Percentiles rank a stretch among this genome's conserved stretches.
These are phyloP conservation scores for Cercophora sp. DNA, from an alignment of 495 filamentous ascomycete genomes.

Conservation along the genomic window DNA sequence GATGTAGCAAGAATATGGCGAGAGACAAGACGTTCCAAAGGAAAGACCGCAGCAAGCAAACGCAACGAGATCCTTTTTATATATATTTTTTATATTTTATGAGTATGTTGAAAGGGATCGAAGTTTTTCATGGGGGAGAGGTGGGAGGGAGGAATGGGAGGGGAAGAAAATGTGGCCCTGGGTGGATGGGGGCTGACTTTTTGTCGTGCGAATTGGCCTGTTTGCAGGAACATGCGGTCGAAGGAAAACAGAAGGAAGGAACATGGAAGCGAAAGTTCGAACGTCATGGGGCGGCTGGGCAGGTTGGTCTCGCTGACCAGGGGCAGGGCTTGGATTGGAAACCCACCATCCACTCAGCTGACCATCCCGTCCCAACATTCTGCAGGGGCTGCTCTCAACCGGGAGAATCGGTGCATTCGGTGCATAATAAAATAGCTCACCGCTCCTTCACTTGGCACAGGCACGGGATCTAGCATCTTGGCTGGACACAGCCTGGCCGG, in stretches of 20 bases:
- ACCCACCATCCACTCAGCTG: conserved; percentile 23
- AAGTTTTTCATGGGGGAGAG: background rate
- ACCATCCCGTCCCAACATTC: conserved; percentile 26
- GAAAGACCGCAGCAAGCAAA: background rate
- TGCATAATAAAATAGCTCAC: conserved; percentile 27
- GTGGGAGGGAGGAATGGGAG: background rate
- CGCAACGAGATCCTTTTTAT: background rate
- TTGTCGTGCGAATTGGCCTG: background rate
- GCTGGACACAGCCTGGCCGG: conserved; percentile 8
- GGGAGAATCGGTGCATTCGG: conserved; percentile 27
- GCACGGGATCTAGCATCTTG: conserved; percentile 17
- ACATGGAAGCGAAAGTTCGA: conserved; percentile 15
- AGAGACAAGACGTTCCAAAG: background rate
- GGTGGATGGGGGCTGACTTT: conserved; percentile 13
- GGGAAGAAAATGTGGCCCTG: conserved; percentile 4
- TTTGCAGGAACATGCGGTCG: conserved; percentile 1
- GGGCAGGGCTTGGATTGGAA: background rate
- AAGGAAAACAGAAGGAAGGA: conserved; percentile 11
- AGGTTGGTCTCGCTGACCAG: background rate
- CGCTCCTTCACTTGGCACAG: conserved; percentile 23
- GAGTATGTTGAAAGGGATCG: background rate
- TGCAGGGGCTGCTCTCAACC: conserved; percentile 22
- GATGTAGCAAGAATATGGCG: background rate
- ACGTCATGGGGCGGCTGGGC: conserved; percentile 20
- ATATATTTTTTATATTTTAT: background rate